phyloP scores from a whole-genome alignment of 169 alveolate species.

The Eimeria mitis region DNA sequence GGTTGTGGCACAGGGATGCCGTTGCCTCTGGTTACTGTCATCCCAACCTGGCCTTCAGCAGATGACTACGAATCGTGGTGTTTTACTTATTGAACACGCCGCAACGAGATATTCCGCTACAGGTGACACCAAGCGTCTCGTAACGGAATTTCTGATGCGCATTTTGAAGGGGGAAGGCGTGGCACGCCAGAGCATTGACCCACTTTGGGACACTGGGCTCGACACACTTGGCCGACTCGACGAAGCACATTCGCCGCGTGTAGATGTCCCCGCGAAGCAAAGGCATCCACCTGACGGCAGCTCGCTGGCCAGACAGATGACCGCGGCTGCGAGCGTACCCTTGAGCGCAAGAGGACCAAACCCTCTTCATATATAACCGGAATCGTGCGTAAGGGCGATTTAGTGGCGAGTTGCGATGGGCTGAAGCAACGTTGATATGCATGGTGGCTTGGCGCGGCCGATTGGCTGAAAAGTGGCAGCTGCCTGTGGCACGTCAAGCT shows the following conservation, averaged over 20 bases:
- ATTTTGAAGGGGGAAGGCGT: slow-evolving; percentile 70
- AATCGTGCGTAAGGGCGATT: background rate
- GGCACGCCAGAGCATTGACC: slow-evolving; percentile 71
- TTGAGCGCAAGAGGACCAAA: slow-evolving; percentile 23
- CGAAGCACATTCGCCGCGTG: background rate
- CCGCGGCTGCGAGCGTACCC: slow-evolving; percentile 53
- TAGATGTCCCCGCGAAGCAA: slow-evolving; percentile 16
- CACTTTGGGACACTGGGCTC: slow-evolving; percentile 77
- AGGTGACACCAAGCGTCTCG: slow-evolving; percentile 68
- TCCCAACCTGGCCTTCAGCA: slow-evolving; percentile 77
- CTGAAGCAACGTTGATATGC: background rate
- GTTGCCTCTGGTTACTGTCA: slow-evolving; percentile 74
- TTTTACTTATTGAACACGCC: slow-evolving; percentile 60
- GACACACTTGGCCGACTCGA: slow-evolving; percentile 15
- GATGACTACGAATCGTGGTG: slow-evolving; percentile 64
- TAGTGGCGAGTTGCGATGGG: background rate
- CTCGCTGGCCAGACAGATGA: slow-evolving; percentile 64
- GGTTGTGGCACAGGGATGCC: slow-evolving; percentile 82
- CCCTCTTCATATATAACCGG: slow-evolving; percentile 36
- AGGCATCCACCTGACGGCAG: slow-evolving; percentile 7
- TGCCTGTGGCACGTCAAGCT: background rate
- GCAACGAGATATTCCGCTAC: slow-evolving; percentile 63
- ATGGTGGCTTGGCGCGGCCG: background rate
- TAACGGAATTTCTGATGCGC: slow-evolving; percentile 58
- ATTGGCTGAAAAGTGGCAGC: background rate